phyloP scores from a whole-genome alignment of 2,329 filamentous ascomycete genomes.

The Aureobasidium subglaciale region DNA sequence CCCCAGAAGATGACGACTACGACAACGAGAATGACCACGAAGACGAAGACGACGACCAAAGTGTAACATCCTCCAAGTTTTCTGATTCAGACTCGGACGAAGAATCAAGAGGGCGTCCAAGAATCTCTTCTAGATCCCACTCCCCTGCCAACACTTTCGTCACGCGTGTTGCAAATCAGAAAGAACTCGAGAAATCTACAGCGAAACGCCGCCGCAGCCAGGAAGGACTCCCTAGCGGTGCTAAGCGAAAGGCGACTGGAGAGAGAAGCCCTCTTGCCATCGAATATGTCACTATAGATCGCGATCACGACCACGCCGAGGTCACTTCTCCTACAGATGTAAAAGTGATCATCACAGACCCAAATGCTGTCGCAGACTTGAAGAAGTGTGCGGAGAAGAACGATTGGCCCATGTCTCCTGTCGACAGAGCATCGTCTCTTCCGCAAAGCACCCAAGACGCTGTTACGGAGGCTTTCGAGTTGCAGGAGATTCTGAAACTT shows the following conservation, averaged over 20 bases:
- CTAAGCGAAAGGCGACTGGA: neutral
- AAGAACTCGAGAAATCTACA: neutral
- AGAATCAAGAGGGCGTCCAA: neutral
- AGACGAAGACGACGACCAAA: neutral
- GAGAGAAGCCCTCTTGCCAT: neutral
- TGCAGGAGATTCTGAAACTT: neutral
- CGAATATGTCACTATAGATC: neutral
- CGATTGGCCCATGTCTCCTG: neutral
- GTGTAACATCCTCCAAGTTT: neutral
- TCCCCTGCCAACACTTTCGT: neutral
- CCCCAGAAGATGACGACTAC: neutral
- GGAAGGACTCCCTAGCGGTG: neutral
- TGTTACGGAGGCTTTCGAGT: neutral
- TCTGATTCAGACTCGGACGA: neutral
- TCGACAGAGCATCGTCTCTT: neutral
- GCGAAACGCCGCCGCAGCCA: neutral
- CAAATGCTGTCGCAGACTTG: neutral
- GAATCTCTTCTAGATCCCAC: neutral
- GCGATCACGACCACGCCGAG: neutral
- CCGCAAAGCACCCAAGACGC: neutral
- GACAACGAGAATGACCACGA: neutral
- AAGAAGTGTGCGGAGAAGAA: neutral
- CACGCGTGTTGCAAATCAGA: neutral
- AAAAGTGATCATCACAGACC: neutral
- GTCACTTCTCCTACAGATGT: constrained; percentile 3